Evolutionary conservation across 192 early-diverging fungal genomes (phyloP).

Genomic region (Chytriomyces sp.): DNA sequence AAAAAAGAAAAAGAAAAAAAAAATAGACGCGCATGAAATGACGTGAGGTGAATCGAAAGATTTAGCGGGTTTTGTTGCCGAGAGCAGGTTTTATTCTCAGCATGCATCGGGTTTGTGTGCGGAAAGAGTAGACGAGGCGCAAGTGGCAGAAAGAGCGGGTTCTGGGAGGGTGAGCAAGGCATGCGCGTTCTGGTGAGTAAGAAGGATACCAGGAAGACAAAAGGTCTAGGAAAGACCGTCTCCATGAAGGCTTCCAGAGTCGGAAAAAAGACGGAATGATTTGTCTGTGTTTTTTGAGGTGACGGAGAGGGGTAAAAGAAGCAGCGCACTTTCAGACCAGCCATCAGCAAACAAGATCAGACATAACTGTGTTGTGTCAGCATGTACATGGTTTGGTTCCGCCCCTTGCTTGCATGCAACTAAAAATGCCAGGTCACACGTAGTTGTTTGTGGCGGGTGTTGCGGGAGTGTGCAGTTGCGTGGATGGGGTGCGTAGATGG

Average conservation of each 20-base stretch:
- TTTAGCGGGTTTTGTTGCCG: constrained; percentile 85
- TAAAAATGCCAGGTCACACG: no score
- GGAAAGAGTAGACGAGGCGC: constrained; percentile 59
- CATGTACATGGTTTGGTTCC: not conserved
- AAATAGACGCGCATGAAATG: constrained; percentile 63
- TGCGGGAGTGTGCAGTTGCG: no score
- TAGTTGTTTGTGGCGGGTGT: no score
- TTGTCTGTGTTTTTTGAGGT: not conserved
- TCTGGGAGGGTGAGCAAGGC: constrained; percentile 93
- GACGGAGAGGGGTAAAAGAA: not conserved
- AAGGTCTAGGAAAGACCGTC: constrained; percentile 65
- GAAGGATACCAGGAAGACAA: constrained; percentile 72
- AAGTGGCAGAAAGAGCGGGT: constrained; percentile 46
- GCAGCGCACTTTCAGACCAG: no score
- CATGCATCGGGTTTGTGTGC: constrained; percentile 67
- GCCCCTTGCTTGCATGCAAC: no score
- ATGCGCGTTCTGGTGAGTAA: constrained; percentile 75
- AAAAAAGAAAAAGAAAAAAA: constrained; percentile 70
- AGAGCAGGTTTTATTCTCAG: constrained; percentile 68
- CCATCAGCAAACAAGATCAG: no score
- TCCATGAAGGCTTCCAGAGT: constrained; percentile 37
- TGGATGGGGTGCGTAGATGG: no score
- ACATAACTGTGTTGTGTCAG: no score
- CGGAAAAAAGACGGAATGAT: constrained; percentile 24
- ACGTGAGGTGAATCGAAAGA: constrained; percentile 75